A percentile compares a stretch with the other conserved stretches of the same genome.
These are phyloP conservation scores for Melampsora occidentalis DNA, from an alignment of 1,284 basidiomycete genomes.

Conservation along the genomic window DNA sequence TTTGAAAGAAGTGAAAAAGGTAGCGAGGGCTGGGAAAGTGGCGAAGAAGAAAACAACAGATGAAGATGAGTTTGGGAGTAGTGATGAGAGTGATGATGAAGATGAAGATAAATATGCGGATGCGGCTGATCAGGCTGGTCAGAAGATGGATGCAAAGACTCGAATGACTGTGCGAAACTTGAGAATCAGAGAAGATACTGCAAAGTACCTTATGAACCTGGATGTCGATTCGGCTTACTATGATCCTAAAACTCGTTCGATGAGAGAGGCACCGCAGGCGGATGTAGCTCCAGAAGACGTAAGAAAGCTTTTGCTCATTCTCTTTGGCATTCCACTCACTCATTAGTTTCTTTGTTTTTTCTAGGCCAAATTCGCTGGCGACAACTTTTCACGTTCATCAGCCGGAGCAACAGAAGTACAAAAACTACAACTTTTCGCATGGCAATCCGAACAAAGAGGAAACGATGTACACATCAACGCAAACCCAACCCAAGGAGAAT, in stretches of 20 bases:
- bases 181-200: constrained; percentile 97
- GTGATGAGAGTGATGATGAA: constrained; percentile 68
- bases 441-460: constrained; percentile 88
- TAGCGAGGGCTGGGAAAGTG: constrained; percentile 70
- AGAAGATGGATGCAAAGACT: constrained; percentile 95
- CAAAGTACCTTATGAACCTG: constrained; percentile 96
- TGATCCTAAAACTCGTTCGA: constrained; percentile 97
- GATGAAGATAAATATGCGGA: constrained; percentile 97
- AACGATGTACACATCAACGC: constrained; percentile 94
- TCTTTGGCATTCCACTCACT: background rate
- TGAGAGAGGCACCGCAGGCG: constrained; percentile 90
- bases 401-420: constrained; percentile 90
- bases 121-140: constrained; percentile 92
- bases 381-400: constrained; percentile 86
- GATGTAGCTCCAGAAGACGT: constrained; percentile 80
- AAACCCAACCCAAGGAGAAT: constrained; percentile 90
- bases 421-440: constrained; percentile 89
- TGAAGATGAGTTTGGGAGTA: constrained; percentile 88
- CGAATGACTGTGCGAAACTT: constrained; percentile 96
- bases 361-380: constrained; percentile 85
- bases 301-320: constrained; percentile 17
- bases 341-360: constrained; percentile 3
- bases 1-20: constrained; percentile 70
- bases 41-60: constrained; percentile 60
- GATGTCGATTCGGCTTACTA: constrained; percentile 96